Evolutionary conservation across 2,329 filamentous ascomycete genomes (phyloP).

Genomic region (Neobulgaria alba): DNA sequence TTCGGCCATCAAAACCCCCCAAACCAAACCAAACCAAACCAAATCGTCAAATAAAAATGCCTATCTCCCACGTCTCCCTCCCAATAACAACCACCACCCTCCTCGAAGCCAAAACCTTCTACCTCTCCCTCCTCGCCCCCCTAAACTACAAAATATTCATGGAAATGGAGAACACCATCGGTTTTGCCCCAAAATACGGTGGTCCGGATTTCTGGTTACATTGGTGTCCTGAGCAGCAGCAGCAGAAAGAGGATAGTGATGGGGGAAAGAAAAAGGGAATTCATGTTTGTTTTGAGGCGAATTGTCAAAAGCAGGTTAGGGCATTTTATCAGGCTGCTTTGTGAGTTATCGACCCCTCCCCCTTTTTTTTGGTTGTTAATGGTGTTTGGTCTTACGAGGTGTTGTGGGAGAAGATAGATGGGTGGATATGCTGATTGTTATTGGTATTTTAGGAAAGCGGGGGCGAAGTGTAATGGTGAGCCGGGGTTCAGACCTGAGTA

Average conservation of each 20-base stretch:
- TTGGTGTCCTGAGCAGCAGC: slow-evolving; percentile 1
- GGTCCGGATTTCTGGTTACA: slow-evolving; percentile 16
- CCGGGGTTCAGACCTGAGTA: background rate
- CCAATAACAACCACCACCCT: slow-evolving; percentile 5
- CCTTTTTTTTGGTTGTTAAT: too few species aligned
- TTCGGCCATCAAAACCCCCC: too few species aligned
- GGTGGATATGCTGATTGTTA: too few species aligned
- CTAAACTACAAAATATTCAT: slow-evolving; percentile 9
- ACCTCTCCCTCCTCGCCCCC: slow-evolving; percentile 8
- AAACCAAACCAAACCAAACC: too few species aligned
- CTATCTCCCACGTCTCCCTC: slow-evolving; percentile 13
- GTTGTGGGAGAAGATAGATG: too few species aligned
- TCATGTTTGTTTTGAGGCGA: slow-evolving; percentile 10
- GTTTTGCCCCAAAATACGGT: slow-evolving; percentile 3
- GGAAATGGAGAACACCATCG: slow-evolving; percentile 2
- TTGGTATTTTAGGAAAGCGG: too few species aligned
- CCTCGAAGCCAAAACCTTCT: slow-evolving; percentile 7
- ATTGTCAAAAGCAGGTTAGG: too few species aligned
- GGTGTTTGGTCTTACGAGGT: too few species aligned
- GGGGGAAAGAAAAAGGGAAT: background rate
- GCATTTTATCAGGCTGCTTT: too few species aligned
- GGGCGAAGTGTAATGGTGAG: background rate
- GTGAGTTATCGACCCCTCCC: too few species aligned
- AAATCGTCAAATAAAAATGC: slow-evolving; percentile 9
- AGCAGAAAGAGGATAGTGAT: background rate